Evolutionary conservation across 2,329 filamentous ascomycete genomes (phyloP).

Genomic region (Ramularia collo-cygni): DNA sequence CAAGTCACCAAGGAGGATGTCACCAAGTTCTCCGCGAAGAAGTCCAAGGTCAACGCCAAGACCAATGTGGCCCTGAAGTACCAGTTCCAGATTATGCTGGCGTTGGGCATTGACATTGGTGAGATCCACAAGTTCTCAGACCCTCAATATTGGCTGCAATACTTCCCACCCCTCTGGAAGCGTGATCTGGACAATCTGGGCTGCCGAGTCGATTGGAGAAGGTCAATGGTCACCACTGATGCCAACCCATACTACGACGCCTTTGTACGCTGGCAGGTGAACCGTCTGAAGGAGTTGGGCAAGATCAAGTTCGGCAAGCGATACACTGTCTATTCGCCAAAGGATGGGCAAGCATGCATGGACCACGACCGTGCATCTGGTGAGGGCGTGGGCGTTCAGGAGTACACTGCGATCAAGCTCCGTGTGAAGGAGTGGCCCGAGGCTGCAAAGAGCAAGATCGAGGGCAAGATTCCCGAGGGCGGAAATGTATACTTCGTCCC

Average conservation of each 20-base stretch:
- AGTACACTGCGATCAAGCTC: conserved; percentile 89
- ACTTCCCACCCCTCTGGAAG: conserved; percentile 78
- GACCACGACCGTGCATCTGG: conserved; percentile 78
- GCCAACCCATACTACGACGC: conserved; percentile 95
- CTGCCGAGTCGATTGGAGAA: conserved; percentile 83
- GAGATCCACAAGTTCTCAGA: conserved; percentile 94
- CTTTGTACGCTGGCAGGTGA: conserved; percentile 97
- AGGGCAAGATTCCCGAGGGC: conserved; percentile 69
- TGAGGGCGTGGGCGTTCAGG: conserved; percentile 77
- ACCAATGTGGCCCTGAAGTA: conserved; percentile 94
- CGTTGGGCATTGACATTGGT: conserved; percentile 75
- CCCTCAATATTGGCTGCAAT: conserved; percentile 82
- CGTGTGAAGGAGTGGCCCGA: conserved; percentile 85
- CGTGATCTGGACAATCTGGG: conserved; percentile 78
- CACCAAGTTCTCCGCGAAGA: conserved; percentile 87
- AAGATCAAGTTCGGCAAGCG: conserved; percentile 93
- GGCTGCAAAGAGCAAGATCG: conserved; percentile 62
- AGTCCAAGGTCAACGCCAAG: conserved; percentile 74
- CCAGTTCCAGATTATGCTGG: conserved; percentile 90
- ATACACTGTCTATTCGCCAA: conserved; percentile 89
- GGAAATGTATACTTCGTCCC: conserved; percentile 84
- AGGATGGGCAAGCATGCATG: conserved; percentile 81
- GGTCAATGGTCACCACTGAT: conserved; percentile 89
- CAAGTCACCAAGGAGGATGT: conserved; percentile 67
- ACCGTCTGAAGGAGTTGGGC: conserved; percentile 74